Conservation (phyloP, 2,329 filamentous ascomycete genomes). For the Monascus ruber region DNA sequence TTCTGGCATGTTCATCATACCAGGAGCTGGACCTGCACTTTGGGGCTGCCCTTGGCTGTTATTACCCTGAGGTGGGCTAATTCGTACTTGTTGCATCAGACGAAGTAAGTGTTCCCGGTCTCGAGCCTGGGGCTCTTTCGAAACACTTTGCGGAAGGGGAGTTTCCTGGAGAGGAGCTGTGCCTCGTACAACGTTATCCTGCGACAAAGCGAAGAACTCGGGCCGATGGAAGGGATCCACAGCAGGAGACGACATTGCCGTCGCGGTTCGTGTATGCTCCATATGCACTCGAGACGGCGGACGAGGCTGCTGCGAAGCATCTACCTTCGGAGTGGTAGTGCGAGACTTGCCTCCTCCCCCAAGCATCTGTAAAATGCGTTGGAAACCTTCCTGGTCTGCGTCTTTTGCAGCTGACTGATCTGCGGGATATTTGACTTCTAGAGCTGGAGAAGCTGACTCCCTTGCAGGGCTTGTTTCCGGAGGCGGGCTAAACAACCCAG, state of each 20-base stretch:
- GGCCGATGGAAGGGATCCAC: constrained; percentile 18
- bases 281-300: constrained; percentile 18
- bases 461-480: constrained; percentile 40
- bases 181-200: constrained; percentile 12
- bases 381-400: constrained; percentile 76
- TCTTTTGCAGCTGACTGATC: constrained; percentile 37
- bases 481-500: constrained; percentile 60
- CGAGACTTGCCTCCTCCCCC: constrained; percentile 42
- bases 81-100: constrained; percentile 56
- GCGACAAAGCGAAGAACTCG: constrained; percentile 18
- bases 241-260: constrained; percentile 20
- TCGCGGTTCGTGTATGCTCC: constrained; percentile 16
- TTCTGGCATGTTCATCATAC: constrained; percentile 26
- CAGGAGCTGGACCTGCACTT: constrained; percentile 19
- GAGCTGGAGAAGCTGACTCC: constrained; percentile 16
- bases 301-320: constrained; percentile 19
- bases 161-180: constrained; percentile 17
- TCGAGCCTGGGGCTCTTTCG: constrained; percentile 34
- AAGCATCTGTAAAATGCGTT: constrained; percentile 70
- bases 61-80: constrained; percentile 18
- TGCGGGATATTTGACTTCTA: constrained; percentile 11
- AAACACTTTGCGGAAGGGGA: constrained; percentile 19
- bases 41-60: constrained; percentile 14
- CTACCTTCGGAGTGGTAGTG: constrained; percentile 34
- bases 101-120: constrained; percentile 79